These are phyloP conservation scores for Ehretia macrophylla DNA, from an alignment of 257 asterid species.

Conservation along the genomic window DNA sequence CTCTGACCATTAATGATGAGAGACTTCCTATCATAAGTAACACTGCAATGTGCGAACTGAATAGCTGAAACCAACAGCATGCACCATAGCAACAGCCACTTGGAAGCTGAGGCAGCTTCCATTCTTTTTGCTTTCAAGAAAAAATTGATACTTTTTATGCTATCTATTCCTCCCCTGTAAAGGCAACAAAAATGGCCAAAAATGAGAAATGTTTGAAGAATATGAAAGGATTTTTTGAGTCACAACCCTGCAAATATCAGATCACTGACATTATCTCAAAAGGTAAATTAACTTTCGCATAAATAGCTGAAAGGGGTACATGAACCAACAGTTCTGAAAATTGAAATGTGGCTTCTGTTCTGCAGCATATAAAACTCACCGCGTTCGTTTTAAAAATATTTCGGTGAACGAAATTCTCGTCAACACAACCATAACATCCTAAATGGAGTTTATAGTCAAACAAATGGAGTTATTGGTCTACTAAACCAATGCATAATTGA, in stretches of 20 bases:
- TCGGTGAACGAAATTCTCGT: too few relatives aligned
- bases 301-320: neutral
- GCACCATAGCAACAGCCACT: constrained; percentile 32
- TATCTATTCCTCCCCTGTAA: too few relatives aligned
- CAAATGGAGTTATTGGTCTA: neutral
- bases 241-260: constrained; percentile 10
- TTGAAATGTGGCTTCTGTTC: too few relatives aligned
- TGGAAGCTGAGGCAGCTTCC: constrained; percentile 48
- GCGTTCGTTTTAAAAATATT: too few relatives aligned
- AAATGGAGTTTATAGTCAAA: neutral
- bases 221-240: constrained; percentile 7
- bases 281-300: neutral
- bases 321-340: neutral
- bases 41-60: constrained; percentile 48
- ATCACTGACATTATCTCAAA: constrained; percentile 16
- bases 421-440: too few relatives aligned
- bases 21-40: constrained; percentile 67
- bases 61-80: constrained; percentile 28
- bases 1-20: constrained; percentile 77
- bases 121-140: constrained; percentile 29
- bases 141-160: too few relatives aligned
- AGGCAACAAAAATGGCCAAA: neutral
- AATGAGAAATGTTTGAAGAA: neutral
- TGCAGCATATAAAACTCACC: too few relatives aligned
- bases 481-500: neutral